Conservation (phyloP, 345 rosid genomes). For the Acer campestre region DNA sequence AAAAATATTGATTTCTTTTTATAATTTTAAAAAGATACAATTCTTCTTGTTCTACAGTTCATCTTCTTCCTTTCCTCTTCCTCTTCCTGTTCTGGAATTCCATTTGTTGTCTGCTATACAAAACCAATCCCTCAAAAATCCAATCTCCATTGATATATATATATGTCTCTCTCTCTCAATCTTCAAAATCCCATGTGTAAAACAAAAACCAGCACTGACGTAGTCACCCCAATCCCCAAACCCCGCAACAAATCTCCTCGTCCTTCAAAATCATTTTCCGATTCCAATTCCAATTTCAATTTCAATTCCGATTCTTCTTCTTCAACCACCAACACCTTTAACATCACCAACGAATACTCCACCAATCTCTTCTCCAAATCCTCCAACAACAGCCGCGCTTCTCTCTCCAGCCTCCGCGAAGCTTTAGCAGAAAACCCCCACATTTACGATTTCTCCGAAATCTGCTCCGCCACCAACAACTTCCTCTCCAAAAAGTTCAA, state of each 20-base stretch:
- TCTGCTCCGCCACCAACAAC: slow-evolving; percentile 46
- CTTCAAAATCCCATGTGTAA: slow-evolving; percentile 29
- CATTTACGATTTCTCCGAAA: slow-evolving; percentile 41
- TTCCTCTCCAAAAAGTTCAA: slow-evolving; percentile 35
- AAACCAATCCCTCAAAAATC: background rate
- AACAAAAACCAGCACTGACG: slow-evolving; percentile 30
- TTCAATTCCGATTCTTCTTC: background rate
- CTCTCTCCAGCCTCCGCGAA: slow-evolving; percentile 28
- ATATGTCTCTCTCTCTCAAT: too few relatives aligned
- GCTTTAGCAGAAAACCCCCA: slow-evolving; percentile 29
- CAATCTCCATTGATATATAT: background rate
- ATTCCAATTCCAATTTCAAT: background rate
- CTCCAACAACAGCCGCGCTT: slow-evolving; percentile 13
- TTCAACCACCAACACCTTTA: background rate
- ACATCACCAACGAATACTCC: background rate
- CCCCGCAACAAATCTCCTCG: background rate
- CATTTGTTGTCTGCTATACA: background rate
- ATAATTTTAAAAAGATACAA: too few relatives aligned
- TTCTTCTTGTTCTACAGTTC: too few relatives aligned
- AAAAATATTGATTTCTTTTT: background rate
- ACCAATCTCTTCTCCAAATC: slow-evolving; percentile 16
- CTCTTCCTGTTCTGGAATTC: too few relatives aligned
- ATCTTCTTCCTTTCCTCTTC: background rate
- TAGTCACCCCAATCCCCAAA: background rate
- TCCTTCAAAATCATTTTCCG: background rate